These are phyloP conservation scores for Pythium myriotylum DNA, from an alignment of 352 stramenopile genomes.

Conservation along the genomic window DNA sequence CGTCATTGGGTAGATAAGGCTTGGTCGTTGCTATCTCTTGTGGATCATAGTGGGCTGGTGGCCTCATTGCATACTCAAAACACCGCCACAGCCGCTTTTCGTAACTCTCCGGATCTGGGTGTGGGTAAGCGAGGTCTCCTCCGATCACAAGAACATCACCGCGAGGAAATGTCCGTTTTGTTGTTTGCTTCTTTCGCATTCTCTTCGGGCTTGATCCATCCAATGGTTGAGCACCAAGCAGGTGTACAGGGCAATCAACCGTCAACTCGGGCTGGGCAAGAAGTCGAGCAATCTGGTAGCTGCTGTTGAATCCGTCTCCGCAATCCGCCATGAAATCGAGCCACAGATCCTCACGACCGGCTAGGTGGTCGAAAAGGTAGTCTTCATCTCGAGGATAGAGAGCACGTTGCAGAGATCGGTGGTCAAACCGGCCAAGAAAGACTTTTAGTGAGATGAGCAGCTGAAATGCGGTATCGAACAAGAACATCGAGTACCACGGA, in stretches of 20 bases:
- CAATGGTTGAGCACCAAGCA: conserved; percentile 5
- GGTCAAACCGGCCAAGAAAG: conserved; percentile 91
- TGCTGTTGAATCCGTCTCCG: conserved; percentile 93
- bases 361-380: conserved; percentile 84
- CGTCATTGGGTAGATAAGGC: conserved; percentile 51
- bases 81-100: conserved; percentile 90
- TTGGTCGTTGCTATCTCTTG: conserved; percentile 88
- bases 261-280: conserved; percentile 88
- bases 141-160: conserved; percentile 91
- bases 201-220: conserved; percentile 1
- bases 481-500: conserved; percentile 93
- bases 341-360: conserved; percentile 85
- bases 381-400: conserved; percentile 72
- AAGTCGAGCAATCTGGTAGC: conserved; percentile 91
- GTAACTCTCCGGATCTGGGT: conserved; percentile 87
- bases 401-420: conserved; percentile 89
- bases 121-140: conserved; percentile 92
- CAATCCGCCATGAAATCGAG: conserved; percentile 95
- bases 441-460: conserved; percentile 93
- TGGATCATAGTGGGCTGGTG: conserved; percentile 83
- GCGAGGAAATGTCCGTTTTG: conserved; percentile 69
- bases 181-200: conserved; percentile 33
- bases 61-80: conserved; percentile 95
- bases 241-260: conserved; percentile 58
- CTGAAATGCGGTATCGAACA: conserved; percentile 91